Conservation (phyloP, 2,329 filamentous ascomycete genomes). For the Cordyceps pruinosa region DNA sequence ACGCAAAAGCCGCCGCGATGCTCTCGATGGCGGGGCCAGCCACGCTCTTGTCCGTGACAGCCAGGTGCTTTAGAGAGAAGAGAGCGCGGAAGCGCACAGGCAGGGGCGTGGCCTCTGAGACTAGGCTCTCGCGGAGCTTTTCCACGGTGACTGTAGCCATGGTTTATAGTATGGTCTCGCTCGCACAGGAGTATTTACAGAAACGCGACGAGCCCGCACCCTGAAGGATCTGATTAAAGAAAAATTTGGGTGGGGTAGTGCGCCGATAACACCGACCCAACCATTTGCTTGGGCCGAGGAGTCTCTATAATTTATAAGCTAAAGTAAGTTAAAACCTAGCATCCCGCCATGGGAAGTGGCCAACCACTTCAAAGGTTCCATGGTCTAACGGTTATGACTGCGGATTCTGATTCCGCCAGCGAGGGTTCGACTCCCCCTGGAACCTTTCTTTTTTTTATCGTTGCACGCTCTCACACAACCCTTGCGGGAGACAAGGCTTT, state of each 20-base stretch:
- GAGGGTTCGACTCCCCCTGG: constrained; percentile 31
- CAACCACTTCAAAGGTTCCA: constrained; percentile 25
- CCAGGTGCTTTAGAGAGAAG: constrained; percentile 94
- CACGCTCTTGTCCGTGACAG: constrained; percentile 59
- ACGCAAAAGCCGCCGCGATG: constrained; percentile 80
- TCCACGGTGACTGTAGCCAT: constrained; percentile 42
- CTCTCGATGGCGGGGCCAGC: constrained; percentile 57
- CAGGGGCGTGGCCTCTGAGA: constrained; percentile 73
- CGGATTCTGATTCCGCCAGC: constrained; percentile 32
- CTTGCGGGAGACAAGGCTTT: too few species aligned
- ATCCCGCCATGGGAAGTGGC: constrained; percentile 21
- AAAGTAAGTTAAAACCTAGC: neutral
- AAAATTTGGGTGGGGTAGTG: constrained; percentile 17
- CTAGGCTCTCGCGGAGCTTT: constrained; percentile 67
- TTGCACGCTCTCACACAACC: neutral
- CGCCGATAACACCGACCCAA: constrained; percentile 16
- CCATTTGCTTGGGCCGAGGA: neutral
- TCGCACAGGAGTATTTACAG: neutral
- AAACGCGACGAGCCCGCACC: constrained; percentile 3
- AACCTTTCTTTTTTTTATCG: constrained; percentile 19
- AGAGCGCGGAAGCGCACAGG: constrained; percentile 89
- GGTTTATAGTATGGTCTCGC: constrained; percentile 8
- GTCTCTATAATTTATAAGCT: neutral
- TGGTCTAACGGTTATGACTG: constrained; percentile 33
- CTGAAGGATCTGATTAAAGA: constrained; percentile 12